These are phyloP conservation scores for Cryptococcus sp. DNA, from an alignment of 1,284 basidiomycete genomes.

Conservation along the genomic window DNA sequence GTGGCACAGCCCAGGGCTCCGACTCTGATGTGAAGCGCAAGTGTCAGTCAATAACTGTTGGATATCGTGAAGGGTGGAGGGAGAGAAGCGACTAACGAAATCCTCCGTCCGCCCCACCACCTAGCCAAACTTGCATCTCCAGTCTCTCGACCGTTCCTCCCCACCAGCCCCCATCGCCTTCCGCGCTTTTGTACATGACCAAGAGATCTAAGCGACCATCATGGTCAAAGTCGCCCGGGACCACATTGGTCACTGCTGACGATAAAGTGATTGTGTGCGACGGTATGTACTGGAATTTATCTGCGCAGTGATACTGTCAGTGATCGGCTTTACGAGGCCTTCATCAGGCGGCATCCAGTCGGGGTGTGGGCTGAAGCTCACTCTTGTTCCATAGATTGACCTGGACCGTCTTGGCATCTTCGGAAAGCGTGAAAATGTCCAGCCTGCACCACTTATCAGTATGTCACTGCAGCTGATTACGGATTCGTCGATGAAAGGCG, in stretches of 20 bases:
- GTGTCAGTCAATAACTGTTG: too few relatives aligned
- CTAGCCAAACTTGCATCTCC: slow-evolving; percentile 68
- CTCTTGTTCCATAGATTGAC: slow-evolving; percentile 84
- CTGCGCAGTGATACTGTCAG: slow-evolving; percentile 35
- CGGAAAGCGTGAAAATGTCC: slow-evolving; percentile 74
- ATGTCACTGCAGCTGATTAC: not conserved
- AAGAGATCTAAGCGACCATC: slow-evolving; percentile 88
- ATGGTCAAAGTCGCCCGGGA: slow-evolving; percentile 90
- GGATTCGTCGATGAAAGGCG: not conserved
- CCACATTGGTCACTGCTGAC: slow-evolving; percentile 62
- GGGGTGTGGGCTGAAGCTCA: slow-evolving; percentile 46
- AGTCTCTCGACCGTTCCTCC: slow-evolving; percentile 53
- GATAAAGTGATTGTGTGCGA: slow-evolving; percentile 36
- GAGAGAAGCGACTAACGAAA: slow-evolving; percentile 61
- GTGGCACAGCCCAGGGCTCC: slow-evolving; percentile 28
- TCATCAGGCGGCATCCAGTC: not conserved
- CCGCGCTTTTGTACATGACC: slow-evolving; percentile 68
- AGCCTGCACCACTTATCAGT: slow-evolving; percentile 38
- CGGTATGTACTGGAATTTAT: slow-evolving; percentile 53
- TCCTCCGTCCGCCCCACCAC: slow-evolving; percentile 62
- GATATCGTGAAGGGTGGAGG: not conserved
- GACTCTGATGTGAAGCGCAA: too few relatives aligned
- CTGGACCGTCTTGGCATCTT: slow-evolving; percentile 70
- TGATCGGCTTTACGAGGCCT: not conserved
- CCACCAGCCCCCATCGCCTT: slow-evolving; percentile 56